Evolutionary conservation across 305 asterid genomes (phyloP).

Genomic region (Striga hermonthica): DNA sequence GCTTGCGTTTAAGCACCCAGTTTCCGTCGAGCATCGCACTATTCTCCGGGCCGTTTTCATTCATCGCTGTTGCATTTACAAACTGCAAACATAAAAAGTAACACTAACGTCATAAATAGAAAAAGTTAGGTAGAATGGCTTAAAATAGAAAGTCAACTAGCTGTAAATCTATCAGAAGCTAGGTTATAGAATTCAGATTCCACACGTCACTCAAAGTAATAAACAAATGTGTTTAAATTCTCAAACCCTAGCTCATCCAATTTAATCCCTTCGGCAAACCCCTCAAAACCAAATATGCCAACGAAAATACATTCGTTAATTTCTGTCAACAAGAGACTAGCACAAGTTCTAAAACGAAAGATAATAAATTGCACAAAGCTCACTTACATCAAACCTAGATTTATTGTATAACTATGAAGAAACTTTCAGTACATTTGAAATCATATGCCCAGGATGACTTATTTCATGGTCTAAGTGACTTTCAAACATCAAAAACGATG

Average conservation of each 20-base stretch:
- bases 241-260: conserved; percentile 2
- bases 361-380: conserved; percentile 6
- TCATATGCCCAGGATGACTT: not conserved
- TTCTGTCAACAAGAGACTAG: not conserved
- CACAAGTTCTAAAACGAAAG: conserved; percentile 5
- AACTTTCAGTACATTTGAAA: conserved; percentile 18
- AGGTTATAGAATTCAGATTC: conserved; percentile 11
- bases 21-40: conserved; percentile 58
- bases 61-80: conserved; percentile 47
- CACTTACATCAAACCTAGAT: conserved; percentile 5
- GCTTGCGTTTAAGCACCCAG: conserved; percentile 82
- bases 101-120: conserved; percentile 16
- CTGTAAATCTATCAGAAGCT: conserved; percentile 2
- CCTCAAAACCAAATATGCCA: not conserved
- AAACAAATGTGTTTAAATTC: conserved; percentile 19
- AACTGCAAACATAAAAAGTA: conserved; percentile 32
- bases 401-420: conserved; percentile 16
- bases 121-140: conserved; percentile 23
- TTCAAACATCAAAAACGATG: not conserved
- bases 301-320: conserved; percentile 19
- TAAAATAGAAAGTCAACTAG: conserved; percentile 23
- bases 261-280: not conserved
- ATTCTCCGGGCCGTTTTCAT: conserved; percentile 52
- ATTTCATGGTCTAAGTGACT: not conserved
- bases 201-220: conserved; percentile 23